Evolutionary conservation across 306 rosid genomes (phyloP).

Genomic region (Trichosanthes truncata): DNA sequence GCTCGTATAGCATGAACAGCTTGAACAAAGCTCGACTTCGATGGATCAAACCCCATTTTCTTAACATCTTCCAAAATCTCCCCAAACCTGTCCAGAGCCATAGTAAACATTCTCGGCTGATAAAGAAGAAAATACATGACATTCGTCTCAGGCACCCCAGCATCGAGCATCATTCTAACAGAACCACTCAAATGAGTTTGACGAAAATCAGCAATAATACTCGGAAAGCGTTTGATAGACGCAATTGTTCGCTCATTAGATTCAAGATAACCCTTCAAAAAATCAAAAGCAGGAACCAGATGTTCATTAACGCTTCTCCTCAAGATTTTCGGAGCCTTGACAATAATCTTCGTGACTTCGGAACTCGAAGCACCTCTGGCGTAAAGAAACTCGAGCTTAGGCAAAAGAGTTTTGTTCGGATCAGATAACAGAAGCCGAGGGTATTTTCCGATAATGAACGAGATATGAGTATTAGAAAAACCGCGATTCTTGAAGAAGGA

Average conservation of each 20-base stretch:
- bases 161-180: conserved; percentile 14
- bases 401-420: conserved; percentile 24
- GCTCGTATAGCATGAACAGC: conserved; percentile 13
- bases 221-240: not conserved
- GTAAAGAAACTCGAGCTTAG: conserved; percentile 23
- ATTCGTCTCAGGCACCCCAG: conserved; percentile 14
- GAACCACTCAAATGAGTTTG: not conserved
- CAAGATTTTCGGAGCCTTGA: not conserved
- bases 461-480: conserved; percentile 12
- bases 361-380: conserved; percentile 23
- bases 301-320: conserved; percentile 2
- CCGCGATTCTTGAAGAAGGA: conserved; percentile 14
- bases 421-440: conserved; percentile 10
- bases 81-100: not conserved
- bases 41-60: conserved; percentile 23
- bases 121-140: not conserved
- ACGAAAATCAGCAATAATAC: not conserved
- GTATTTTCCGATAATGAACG: not conserved
- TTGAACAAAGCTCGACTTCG: not conserved
- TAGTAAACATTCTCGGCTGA: conserved; percentile 8
- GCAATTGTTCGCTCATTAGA: conserved; percentile 10
- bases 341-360: conserved; percentile 13
- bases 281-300: conserved; percentile 16
- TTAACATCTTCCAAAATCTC: conserved; percentile 16
- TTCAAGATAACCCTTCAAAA: conserved; percentile 17